Conservation (phyloP, 176 grass and related monocot species). For the Aegilops bicornis region DNA sequence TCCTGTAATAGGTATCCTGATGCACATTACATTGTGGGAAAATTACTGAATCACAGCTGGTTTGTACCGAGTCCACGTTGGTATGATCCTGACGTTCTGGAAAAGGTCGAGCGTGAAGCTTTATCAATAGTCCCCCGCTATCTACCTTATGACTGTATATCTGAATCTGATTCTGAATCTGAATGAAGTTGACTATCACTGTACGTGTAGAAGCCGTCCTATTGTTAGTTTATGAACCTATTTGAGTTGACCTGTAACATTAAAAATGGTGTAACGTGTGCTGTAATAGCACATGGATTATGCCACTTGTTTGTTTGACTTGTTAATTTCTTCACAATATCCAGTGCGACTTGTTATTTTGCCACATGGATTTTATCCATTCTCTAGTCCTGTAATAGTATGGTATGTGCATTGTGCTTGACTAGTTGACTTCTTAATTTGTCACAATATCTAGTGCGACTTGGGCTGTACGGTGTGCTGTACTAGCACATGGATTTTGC, state of each 20-base stretch:
- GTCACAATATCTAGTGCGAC: not conserved
- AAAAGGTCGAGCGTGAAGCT: not conserved
- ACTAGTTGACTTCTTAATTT: not conserved
- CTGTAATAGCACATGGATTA: not conserved
- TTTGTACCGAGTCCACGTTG: not conserved
- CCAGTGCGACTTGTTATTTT: too few relatives aligned
- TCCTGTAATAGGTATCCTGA: not conserved
- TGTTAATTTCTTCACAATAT: too few relatives aligned
- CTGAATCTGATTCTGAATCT: not conserved
- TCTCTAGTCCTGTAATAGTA: too few relatives aligned
- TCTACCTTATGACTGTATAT: not conserved
- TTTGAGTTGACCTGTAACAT: not conserved
- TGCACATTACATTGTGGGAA: not conserved
- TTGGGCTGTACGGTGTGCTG: not conserved
- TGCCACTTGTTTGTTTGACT: not conserved
- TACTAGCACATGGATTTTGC: not conserved
- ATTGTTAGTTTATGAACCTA: not conserved
- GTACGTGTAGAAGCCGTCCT: not conserved
- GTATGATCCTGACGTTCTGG: not conserved
- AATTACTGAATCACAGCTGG: conserved; percentile 8
- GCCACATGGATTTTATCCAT: too few relatives aligned
- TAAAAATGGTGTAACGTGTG: not conserved
- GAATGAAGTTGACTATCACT: not conserved
- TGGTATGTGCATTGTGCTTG: not conserved
- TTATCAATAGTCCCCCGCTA: not conserved